These are phyloP conservation scores for Trametes punicea DNA, from an alignment of 768 basidiomycete genomes.

Conservation along the genomic window DNA sequence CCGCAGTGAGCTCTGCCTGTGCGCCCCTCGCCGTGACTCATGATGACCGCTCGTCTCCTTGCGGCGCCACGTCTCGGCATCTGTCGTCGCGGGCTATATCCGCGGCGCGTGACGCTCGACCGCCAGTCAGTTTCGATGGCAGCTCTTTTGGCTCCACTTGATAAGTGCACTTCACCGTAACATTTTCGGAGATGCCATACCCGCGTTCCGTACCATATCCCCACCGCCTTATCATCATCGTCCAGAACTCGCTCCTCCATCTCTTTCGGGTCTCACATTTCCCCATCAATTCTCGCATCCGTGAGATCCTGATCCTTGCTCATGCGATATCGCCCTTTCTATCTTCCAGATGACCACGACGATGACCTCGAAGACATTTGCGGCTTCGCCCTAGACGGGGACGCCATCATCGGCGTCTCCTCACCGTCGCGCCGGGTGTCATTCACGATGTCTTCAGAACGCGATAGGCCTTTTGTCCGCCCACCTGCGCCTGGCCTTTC, in stretches of 20 bases:
- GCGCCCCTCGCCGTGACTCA: neutral
- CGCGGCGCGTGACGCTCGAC: slow-evolving; percentile 1
- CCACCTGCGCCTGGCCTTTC: slow-evolving; percentile 1
- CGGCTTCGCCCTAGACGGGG: slow-evolving; percentile 8
- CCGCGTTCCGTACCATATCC: neutral
- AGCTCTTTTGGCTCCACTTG: neutral
- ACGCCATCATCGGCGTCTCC: slow-evolving; percentile 6
- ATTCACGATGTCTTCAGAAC: slow-evolving; percentile 23
- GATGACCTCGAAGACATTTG: slow-evolving; percentile 16
- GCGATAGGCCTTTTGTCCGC: slow-evolving; percentile 20
- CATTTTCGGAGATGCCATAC: slow-evolving; percentile 7
- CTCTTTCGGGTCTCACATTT: neutral
- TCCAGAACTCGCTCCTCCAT: neutral
- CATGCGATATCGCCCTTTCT: slow-evolving; percentile 13
- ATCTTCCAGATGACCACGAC: slow-evolving; percentile 16
- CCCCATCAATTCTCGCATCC: neutral
- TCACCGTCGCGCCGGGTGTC: slow-evolving; percentile 19
- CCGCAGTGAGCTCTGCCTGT: neutral
- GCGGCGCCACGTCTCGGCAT: neutral
- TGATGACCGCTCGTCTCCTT: neutral
- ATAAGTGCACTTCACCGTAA: neutral
- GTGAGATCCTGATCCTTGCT: slow-evolving; percentile 1
- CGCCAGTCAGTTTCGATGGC: neutral
- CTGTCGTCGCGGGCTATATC: slow-evolving; percentile 2
- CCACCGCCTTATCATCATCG: neutral